A percentile compares a stretch with the other conserved stretches of the same genome.
Evolutionary conservation across 192 early-diverging fungal genomes (phyloP).

Genomic region (Polychytrium aggregatum): DNA sequence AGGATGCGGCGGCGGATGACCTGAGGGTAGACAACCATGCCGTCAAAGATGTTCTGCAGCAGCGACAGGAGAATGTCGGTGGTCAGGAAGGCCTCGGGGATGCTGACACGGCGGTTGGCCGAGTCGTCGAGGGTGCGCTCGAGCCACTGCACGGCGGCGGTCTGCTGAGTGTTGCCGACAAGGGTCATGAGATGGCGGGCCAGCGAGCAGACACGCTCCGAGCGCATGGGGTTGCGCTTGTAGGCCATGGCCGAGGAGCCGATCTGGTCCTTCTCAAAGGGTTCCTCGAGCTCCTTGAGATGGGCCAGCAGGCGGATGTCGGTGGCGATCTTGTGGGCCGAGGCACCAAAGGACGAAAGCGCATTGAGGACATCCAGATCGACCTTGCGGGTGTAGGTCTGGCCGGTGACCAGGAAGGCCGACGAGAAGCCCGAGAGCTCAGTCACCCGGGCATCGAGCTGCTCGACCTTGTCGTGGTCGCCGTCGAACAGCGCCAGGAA

Average conservation of each 20-base stretch:
- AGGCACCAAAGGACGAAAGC: constrained; percentile 84
- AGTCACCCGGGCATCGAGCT: constrained; percentile 81
- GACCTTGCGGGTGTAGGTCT: constrained; percentile 97
- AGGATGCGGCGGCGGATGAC: constrained; percentile 82
- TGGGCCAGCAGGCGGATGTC: constrained; percentile 93
- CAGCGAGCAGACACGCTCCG: constrained; percentile 92
- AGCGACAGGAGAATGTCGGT: constrained; percentile 91
- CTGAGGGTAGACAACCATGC: constrained; percentile 93
- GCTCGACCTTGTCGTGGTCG: constrained; percentile 86
- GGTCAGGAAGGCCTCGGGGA: constrained; percentile 95
- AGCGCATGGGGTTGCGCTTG: constrained; percentile 99
- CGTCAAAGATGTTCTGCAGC: constrained; percentile 93
- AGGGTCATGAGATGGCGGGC: constrained; percentile 90
- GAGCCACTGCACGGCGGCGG: constrained; percentile 90
- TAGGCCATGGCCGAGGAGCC: constrained; percentile 98
- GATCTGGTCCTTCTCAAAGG: constrained; percentile 99
- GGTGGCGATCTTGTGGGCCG: constrained; percentile 93
- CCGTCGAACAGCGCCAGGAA: constrained; percentile 92
- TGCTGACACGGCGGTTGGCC: constrained; percentile 88
- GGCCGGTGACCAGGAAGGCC: constrained; percentile 86
- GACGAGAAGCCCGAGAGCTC: constrained; percentile 74
- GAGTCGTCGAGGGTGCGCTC: constrained; percentile 96
- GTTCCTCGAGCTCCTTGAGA: constrained; percentile 97
- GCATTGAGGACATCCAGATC: constrained; percentile 83
- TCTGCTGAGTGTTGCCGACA: constrained; percentile 74